A percentile compares a stretch with the other conserved stretches of the same genome.
Evolutionary conservation across 768 basidiomycete genomes (phyloP).

Genomic region (Pulveroboletus ravenelii): DNA sequence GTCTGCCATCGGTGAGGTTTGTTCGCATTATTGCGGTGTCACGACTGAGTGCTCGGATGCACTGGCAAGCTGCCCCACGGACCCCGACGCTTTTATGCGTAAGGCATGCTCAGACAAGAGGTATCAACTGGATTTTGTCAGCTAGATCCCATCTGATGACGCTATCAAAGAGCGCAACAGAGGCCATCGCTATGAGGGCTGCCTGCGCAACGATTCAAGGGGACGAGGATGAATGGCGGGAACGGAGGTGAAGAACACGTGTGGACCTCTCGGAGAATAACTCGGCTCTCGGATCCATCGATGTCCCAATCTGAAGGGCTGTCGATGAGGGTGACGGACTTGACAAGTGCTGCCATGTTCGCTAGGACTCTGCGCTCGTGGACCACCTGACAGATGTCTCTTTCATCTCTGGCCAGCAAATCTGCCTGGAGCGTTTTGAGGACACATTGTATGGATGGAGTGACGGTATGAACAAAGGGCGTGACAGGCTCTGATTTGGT

Average conservation of each 20-base stretch:
- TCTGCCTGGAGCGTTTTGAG: neutral
- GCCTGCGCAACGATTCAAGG: too few relatives aligned
- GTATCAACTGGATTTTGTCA: slow-evolving; percentile 52
- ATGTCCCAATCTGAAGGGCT: slow-evolving; percentile 53
- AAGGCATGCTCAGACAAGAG: slow-evolving; percentile 51
- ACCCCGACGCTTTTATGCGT: slow-evolving; percentile 65
- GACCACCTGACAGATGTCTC: slow-evolving; percentile 59
- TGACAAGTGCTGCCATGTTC: slow-evolving; percentile 45
- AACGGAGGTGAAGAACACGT: neutral
- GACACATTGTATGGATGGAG: neutral
- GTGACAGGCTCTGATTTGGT: slow-evolving; percentile 66
- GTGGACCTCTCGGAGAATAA: slow-evolving; percentile 59
- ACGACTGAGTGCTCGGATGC: slow-evolving; percentile 73
- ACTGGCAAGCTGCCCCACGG: slow-evolving; percentile 84
- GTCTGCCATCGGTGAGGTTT: slow-evolving; percentile 75
- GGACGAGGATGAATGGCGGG: too few relatives aligned
- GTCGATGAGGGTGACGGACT: slow-evolving; percentile 47
- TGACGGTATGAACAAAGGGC: too few relatives aligned
- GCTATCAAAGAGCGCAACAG: slow-evolving; percentile 70
- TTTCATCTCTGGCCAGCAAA: too few relatives aligned
- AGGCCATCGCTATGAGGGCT: slow-evolving; percentile 59
- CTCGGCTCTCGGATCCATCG: slow-evolving; percentile 58
- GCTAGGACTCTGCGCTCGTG: slow-evolving; percentile 68
- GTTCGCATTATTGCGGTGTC: too few relatives aligned
- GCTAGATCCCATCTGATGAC: slow-evolving; percentile 67